Conservation (phyloP, 2,329 filamentous ascomycete genomes). For the Falciphora oryzae region DNA sequence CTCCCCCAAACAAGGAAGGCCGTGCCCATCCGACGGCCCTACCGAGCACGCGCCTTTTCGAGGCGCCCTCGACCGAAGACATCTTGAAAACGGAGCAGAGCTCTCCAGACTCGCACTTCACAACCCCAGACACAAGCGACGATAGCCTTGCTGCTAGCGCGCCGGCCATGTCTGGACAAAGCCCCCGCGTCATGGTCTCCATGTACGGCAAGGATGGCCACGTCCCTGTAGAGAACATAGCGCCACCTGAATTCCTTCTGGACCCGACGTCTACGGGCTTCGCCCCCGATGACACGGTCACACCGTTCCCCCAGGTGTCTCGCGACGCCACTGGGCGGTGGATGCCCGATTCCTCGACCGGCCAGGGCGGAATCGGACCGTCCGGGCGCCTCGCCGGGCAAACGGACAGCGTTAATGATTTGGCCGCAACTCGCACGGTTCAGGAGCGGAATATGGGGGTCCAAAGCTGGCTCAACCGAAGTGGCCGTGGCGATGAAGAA, state of each 20-base stretch:
- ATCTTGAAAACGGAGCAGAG: background rate
- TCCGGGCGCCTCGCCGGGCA: slow-evolving; percentile 36
- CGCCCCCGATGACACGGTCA: slow-evolving; percentile 20
- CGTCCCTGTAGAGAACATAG: slow-evolving; percentile 13
- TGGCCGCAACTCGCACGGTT: slow-evolving; percentile 33
- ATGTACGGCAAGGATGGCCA: slow-evolving; percentile 43
- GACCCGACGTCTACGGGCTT: slow-evolving; percentile 26
- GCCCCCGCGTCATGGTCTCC: slow-evolving; percentile 51
- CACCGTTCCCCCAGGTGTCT: slow-evolving; percentile 17
- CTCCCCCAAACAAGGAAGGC: slow-evolving; percentile 24
- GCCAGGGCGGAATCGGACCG: slow-evolving; percentile 43
- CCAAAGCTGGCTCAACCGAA: slow-evolving; percentile 39
- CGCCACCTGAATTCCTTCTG: slow-evolving; percentile 3
- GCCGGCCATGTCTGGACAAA: slow-evolving; percentile 42
- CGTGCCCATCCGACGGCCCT: slow-evolving; percentile 13
- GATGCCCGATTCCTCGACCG: slow-evolving; percentile 32
- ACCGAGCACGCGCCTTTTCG: background rate
- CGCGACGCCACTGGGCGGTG: slow-evolving; percentile 38
- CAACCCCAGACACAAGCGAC: slow-evolving; percentile 43
- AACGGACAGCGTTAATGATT: slow-evolving; percentile 44
- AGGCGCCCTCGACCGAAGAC: slow-evolving; percentile 1
- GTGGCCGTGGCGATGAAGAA: background rate
- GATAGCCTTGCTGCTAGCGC: slow-evolving; percentile 27
- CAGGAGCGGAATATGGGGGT: slow-evolving; percentile 45
- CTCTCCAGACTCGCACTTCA: slow-evolving; percentile 3